A percentile compares a stretch with the other conserved stretches of the same genome.
These are phyloP conservation scores for Penicillium sp. DNA, from an alignment of 2,329 filamentous ascomycete genomes.

Conservation along the genomic window DNA sequence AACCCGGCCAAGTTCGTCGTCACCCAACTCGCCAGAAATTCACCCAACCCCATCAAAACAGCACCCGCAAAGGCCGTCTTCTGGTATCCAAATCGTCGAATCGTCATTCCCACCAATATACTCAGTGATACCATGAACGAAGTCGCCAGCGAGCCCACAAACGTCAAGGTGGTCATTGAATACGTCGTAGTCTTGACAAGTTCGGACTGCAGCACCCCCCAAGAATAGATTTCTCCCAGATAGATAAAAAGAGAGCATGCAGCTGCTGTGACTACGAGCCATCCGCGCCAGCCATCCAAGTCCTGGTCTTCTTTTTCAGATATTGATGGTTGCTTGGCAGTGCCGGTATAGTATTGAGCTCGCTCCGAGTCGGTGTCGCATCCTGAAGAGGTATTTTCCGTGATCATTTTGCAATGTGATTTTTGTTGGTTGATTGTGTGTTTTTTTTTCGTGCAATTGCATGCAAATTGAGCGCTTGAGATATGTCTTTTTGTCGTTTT, in stretches of 20 bases:
- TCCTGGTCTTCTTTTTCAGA: background rate
- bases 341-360: background rate
- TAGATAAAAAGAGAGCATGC: conserved; percentile 7
- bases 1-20: conserved; percentile 2
- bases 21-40: conserved; percentile 8
- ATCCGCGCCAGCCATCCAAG: conserved; percentile 8
- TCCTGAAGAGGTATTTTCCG: background rate
- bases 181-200: conserved; percentile 5
- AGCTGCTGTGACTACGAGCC: conserved; percentile 4
- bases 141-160: conserved; percentile 7
- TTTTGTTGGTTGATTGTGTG: background rate
- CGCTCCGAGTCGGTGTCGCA: background rate
- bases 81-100: conserved; percentile 6
- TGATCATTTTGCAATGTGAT: background rate
- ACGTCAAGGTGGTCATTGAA: conserved; percentile 7
- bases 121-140: conserved; percentile 10
- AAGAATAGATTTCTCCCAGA: conserved; percentile 7
- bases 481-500: background rate
- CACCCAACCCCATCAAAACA: conserved; percentile 7
- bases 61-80: conserved; percentile 3
- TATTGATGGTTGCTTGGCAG: background rate
- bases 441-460: background rate
- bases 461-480: background rate
- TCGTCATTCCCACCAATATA: conserved; percentile 6
- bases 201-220: conserved; percentile 5